Percentiles rank a stretch among this genome's conserved stretches.
These are phyloP conservation scores for Ustilago trichophora DNA, from an alignment of 1,284 basidiomycete species.

Conservation along the genomic window DNA sequence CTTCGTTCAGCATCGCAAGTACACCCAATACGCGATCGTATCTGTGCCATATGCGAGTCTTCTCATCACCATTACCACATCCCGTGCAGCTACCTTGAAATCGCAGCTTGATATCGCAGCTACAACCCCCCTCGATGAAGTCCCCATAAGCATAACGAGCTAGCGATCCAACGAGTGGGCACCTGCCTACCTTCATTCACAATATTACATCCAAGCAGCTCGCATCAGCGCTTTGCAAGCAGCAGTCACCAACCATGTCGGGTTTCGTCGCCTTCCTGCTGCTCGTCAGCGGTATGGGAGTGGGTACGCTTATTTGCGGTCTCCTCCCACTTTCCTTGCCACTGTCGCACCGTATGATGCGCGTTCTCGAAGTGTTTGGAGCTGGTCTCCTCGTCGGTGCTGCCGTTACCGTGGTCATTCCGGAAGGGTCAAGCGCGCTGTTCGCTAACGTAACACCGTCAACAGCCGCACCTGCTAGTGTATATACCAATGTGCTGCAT, in stretches of 20 bases:
- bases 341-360: conserved; percentile 52
- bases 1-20: no score
- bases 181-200: no score
- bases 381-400: conserved; percentile 63
- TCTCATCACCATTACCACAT: no score
- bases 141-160: no score
- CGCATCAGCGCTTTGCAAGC: no score
- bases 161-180: no score
- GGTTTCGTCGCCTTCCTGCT: conserved; percentile 30
- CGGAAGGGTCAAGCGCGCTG: conserved; percentile 54
- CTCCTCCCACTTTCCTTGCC: conserved; percentile 53
- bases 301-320: conserved; percentile 59
- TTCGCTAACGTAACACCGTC: conserved; percentile 22
- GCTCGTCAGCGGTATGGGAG: conserved; percentile 47
- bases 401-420: conserved; percentile 62
- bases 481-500: conserved; percentile 8
- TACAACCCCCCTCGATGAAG: no score
- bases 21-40: no score
- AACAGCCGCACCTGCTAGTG: not conserved
- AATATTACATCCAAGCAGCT: no score
- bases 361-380: conserved; percentile 60
- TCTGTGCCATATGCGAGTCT: no score
- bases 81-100: no score
- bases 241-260: conserved; percentile 33
- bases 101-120: no score